Evolutionary conservation across 257 asterid species (phyloP).

Genomic region (Primulina eburnea): DNA sequence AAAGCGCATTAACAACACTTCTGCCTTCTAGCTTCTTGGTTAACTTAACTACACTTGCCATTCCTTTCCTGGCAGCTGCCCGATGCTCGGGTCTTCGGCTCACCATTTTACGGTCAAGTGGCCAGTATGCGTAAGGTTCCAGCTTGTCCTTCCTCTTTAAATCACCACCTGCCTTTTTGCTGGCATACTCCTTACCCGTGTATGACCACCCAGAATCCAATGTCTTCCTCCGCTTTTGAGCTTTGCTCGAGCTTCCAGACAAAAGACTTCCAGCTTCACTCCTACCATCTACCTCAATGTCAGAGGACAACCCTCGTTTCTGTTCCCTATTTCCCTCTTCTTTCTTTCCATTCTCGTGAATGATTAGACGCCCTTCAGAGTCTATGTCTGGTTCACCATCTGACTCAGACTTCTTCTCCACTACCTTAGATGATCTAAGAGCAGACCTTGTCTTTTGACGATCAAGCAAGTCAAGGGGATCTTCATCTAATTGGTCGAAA

Average conservation of each 20-base stretch:
- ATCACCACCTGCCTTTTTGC: slow-evolving; percentile 92
- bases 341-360: slow-evolving; percentile 50
- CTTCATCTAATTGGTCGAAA: slow-evolving; percentile 75
- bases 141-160: slow-evolving; percentile 80
- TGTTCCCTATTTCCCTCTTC: slow-evolving; percentile 41
- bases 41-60: slow-evolving; percentile 78
- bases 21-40: slow-evolving; percentile 84
- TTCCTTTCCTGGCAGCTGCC: slow-evolving; percentile 84
- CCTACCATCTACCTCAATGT: slow-evolving; percentile 43
- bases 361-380: slow-evolving; percentile 74
- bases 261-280: slow-evolving; percentile 51
- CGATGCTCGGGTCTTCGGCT: slow-evolving; percentile 88
- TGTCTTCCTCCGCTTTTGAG: slow-evolving; percentile 58
- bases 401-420: slow-evolving; percentile 49
- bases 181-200: slow-evolving; percentile 82
- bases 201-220: slow-evolving; percentile 83
- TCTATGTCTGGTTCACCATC: slow-evolving; percentile 82
- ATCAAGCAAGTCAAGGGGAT: slow-evolving; percentile 93
- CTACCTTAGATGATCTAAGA: slow-evolving; percentile 59
- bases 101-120: slow-evolving; percentile 95
- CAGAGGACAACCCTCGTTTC: slow-evolving; percentile 34
- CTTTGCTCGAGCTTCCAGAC: slow-evolving; percentile 47
- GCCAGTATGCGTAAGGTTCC: slow-evolving; percentile 98
- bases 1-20: slow-evolving; percentile 66
- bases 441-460: slow-evolving; percentile 71